Percentiles rank a stretch among this genome's conserved stretches.
phyloP scores from a whole-genome alignment of 225 moss, liverwort and hornwort species.

The Anthoceros angustus region DNA sequence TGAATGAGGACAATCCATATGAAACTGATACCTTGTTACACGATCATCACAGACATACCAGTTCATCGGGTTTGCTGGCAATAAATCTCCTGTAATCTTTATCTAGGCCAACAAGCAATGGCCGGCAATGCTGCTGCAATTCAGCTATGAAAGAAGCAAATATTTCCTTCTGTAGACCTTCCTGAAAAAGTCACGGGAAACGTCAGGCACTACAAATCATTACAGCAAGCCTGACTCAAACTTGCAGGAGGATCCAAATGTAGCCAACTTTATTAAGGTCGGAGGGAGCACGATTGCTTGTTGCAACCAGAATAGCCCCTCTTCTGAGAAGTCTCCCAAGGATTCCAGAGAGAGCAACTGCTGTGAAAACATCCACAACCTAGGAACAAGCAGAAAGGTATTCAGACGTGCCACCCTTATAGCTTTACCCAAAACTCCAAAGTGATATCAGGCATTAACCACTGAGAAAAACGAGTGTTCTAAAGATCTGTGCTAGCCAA shows the following conservation, averaged over 20 bases:
- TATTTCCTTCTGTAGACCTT: constrained; percentile 74
- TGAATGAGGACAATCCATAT: background rate
- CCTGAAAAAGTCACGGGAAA: constrained; percentile 19
- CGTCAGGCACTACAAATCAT: background rate
- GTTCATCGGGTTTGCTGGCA: constrained; percentile 26
- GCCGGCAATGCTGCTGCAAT: constrained; percentile 53
- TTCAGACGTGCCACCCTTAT: background rate
- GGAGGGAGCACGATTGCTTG: constrained; percentile 78
- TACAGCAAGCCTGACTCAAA: background rate
- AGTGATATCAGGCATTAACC: background rate
- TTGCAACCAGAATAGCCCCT: constrained; percentile 77
- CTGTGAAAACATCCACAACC: constrained; percentile 94
- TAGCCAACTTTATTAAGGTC: constrained; percentile 19
- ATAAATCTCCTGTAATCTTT: constrained; percentile 66
- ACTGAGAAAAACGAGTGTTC: background rate
- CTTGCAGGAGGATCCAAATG: background rate
- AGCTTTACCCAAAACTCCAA: background rate
- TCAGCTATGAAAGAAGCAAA: constrained; percentile 51
- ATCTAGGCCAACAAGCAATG: constrained; percentile 64
- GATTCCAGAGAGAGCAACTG: constrained; percentile 72
- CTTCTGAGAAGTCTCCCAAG: constrained; percentile 52
- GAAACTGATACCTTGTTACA: background rate
- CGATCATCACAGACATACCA: constrained; percentile 12
- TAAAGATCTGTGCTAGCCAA: background rate
- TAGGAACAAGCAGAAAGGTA: constrained; percentile 9